phyloP scores from a whole-genome alignment of 305 asterid species.

The Salvia sclarea region DNA sequence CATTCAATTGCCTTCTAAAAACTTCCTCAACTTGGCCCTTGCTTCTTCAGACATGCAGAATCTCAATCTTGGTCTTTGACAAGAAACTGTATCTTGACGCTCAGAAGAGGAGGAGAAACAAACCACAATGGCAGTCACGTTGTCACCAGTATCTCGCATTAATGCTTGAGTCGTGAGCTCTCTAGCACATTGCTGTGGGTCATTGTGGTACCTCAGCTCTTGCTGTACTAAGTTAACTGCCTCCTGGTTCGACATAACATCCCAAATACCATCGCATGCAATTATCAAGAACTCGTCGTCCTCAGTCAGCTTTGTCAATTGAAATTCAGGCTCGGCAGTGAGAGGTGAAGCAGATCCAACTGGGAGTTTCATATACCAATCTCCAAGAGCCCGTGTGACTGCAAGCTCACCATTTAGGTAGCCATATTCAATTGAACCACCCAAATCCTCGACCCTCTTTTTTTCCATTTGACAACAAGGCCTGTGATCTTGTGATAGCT shows the following conservation, averaged over 20 bases:
- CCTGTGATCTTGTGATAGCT: conserved; percentile 68
- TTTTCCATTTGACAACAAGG: conserved; percentile 50
- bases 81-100: conserved; percentile 34
- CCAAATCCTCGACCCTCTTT: conserved; percentile 54
- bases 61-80: conserved; percentile 42
- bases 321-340: conserved; percentile 63
- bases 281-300: conserved; percentile 65
- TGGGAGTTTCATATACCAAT: conserved; percentile 70
- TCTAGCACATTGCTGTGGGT: conserved; percentile 49
- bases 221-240: conserved; percentile 49
- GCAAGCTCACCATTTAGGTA: conserved; percentile 67
- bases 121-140: conserved; percentile 59
- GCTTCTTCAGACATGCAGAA: conserved; percentile 58
- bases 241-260: conserved; percentile 66
- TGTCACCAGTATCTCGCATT: conserved; percentile 43
- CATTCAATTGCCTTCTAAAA: conserved; percentile 55
- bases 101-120: conserved; percentile 44
- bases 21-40: conserved; percentile 49
- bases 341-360: conserved; percentile 59
- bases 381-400: conserved; percentile 63
- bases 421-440: conserved; percentile 66
- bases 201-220: conserved; percentile 44
- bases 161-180: conserved; percentile 51
- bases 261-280: conserved; percentile 78
- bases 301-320: conserved; percentile 40